A percentile compares a stretch with the other conserved stretches of the same genome.
These are phyloP conservation scores for Xylaria sp. DNA, from an alignment of 2,329 filamentous ascomycete species.

Conservation along the genomic window DNA sequence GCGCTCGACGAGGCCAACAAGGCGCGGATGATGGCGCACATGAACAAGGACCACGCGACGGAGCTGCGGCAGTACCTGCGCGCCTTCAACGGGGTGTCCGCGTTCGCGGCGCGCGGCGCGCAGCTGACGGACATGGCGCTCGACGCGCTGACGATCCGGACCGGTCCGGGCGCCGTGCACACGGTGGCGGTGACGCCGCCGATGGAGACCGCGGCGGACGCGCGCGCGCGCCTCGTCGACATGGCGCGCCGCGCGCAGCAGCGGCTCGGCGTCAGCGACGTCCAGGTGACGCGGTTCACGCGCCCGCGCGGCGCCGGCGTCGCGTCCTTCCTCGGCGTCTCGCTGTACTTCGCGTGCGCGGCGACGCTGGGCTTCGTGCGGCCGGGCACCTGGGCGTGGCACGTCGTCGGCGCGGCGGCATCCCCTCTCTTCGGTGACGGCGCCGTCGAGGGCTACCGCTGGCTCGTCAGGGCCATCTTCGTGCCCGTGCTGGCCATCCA, in stretches of 20 bases:
- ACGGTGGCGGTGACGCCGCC: constrained; percentile 70
- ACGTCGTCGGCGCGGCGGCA: constrained; percentile 50
- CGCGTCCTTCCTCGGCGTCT: constrained; percentile 57
- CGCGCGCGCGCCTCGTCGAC: constrained; percentile 70
- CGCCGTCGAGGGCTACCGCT: constrained; percentile 58
- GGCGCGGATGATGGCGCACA: constrained; percentile 73
- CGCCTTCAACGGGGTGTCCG: constrained; percentile 65
- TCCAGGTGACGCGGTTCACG: constrained; percentile 46
- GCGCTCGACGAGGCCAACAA: constrained; percentile 51
- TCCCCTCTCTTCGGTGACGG: constrained; percentile 66
- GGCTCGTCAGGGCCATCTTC: constrained; percentile 62
- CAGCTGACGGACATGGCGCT: constrained; percentile 68
- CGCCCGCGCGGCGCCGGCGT: constrained; percentile 49
- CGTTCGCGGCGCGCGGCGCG: constrained; percentile 58
- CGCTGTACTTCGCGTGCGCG: constrained; percentile 57
- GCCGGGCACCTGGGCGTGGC: constrained; percentile 54
- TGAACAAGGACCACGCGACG: constrained; percentile 81
- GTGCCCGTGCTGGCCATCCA: constrained; percentile 67
- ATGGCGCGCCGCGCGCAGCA: constrained; percentile 64
- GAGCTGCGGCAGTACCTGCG: constrained; percentile 79
- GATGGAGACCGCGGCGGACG: constrained; percentile 68
- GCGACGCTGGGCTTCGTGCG: constrained; percentile 53
- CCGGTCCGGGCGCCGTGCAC: constrained; percentile 49
- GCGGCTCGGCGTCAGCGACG: constrained; percentile 60
- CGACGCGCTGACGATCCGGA: constrained; percentile 61